A percentile compares a stretch with the other conserved stretches of the same genome.
Conservation (phyloP, 2,329 filamentous ascomycete genomes). For the Aspergillus luchuensis region DNA sequence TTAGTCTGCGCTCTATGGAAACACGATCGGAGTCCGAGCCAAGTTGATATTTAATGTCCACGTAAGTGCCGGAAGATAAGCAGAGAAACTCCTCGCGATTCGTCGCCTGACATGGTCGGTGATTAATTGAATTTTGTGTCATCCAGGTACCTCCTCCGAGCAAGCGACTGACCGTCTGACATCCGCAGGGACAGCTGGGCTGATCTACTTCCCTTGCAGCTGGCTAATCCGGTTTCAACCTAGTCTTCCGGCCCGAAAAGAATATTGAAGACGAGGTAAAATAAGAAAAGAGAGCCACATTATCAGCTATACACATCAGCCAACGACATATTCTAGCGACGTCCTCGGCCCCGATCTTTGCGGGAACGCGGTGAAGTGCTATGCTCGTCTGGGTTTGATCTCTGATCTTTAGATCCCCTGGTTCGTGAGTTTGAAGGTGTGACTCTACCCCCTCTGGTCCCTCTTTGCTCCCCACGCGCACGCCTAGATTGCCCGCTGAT, state of each 20-base stretch:
- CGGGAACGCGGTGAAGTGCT: too few relatives aligned
- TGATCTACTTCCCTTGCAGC: background rate
- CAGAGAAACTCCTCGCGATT: background rate
- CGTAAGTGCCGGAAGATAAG: background rate
- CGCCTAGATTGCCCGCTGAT: too few relatives aligned
- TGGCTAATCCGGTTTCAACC: background rate
- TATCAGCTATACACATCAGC: too few relatives aligned
- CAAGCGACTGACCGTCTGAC: background rate
- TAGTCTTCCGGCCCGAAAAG: background rate
- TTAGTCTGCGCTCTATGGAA: background rate
- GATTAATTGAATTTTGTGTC: background rate
- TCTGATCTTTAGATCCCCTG: too few relatives aligned
- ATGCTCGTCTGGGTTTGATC: too few relatives aligned
- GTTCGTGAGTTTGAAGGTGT: too few relatives aligned
- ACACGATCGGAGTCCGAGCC: background rate
- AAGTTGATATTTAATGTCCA: background rate
- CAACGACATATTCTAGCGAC: too few relatives aligned
- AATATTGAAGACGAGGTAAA: too few relatives aligned
- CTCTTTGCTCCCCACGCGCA: too few relatives aligned
- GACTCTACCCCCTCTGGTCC: too few relatives aligned
- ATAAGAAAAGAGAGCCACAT: too few relatives aligned
- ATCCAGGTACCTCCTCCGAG: background rate
- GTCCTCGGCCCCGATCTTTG: too few relatives aligned
- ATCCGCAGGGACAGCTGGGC: background rate
- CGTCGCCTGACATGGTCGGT: background rate